Evolutionary conservation across 345 rosid species (phyloP).

Genomic region (Melastoma malabathricum): DNA sequence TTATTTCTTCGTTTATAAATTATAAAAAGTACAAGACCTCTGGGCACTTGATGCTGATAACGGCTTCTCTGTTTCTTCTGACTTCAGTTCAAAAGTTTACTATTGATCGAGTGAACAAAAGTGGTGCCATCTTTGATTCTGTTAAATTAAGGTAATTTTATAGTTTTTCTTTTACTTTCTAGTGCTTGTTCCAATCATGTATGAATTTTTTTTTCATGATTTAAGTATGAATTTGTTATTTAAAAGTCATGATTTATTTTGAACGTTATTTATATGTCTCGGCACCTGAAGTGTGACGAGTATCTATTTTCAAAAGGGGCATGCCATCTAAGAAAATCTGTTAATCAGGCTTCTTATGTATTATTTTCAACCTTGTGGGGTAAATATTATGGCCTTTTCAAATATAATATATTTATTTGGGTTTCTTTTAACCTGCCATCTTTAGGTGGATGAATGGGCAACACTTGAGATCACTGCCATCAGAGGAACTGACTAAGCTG

Average conservation of each 20-base stretch:
- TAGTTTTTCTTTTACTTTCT: not conserved
- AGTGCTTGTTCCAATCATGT: not conserved
- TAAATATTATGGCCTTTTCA: not conserved
- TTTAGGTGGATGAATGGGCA: conserved; percentile 98
- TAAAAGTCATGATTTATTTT: no score
- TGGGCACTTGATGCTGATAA: conserved; percentile 9
- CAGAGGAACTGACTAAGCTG: conserved; percentile 42
- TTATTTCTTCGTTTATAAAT: not conserved
- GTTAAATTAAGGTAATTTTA: conserved; percentile 60
- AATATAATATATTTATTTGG: not conserved
- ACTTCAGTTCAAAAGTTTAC: conserved; percentile 72
- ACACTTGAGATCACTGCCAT: conserved; percentile 59
- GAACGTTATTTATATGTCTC: no score
- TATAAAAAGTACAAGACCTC: not conserved
- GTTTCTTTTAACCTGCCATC: conserved; percentile 4
- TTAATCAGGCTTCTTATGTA: no score
- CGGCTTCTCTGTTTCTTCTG: conserved; percentile 9
- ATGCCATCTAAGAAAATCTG: no score
- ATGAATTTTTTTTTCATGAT: not conserved
- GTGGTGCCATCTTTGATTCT: conserved; percentile 79
- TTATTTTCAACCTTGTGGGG: not conserved
- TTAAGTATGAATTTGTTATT: no score
- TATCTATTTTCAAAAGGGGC: no score
- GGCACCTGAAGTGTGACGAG: no score
- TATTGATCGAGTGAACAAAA: conserved; percentile 72